Evolutionary conservation across 768 basidiomycete genomes (phyloP).

Genomic region (Tulasnella sp.): DNA sequence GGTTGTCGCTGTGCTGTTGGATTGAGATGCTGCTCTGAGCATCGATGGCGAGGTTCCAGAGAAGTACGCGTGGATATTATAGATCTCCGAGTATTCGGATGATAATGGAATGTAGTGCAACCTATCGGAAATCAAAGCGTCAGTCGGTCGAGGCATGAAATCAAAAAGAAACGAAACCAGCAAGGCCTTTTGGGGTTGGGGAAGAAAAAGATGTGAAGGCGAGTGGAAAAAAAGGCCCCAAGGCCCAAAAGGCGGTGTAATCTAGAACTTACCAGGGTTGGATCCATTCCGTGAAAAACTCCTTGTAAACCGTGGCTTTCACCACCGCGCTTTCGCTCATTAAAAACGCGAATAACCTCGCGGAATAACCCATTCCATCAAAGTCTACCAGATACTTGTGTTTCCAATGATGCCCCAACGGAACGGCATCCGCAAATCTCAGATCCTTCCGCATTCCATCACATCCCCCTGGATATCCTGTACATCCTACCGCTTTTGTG

Average conservation of each 20-base stretch:
- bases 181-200: too few relatives aligned
- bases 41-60: constrained; percentile 62
- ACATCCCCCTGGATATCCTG: constrained; percentile 59
- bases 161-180: too few relatives aligned
- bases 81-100: constrained; percentile 75
- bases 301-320: constrained; percentile 83
- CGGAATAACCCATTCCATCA: constrained; percentile 93
- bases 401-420: constrained; percentile 77
- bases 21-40: constrained; percentile 36
- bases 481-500: constrained; percentile 56
- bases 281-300: constrained; percentile 85
- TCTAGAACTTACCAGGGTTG: constrained; percentile 60
- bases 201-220: neutral
- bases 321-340: constrained; percentile 81
- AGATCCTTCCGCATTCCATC: constrained; percentile 48
- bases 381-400: constrained; percentile 89
- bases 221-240: neutral
- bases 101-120: constrained; percentile 92
- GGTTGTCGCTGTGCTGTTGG: constrained; percentile 26
- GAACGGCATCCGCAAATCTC: constrained; percentile 61
- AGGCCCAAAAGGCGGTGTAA: neutral
- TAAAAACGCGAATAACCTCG: constrained; percentile 71
- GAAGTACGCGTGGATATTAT: constrained; percentile 89
- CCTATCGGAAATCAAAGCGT: constrained; percentile 36
- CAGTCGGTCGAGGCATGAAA: too few relatives aligned